A percentile compares a stretch with the other conserved stretches of the same genome.
Conservation (phyloP, 306 rosid species). For the Quercus gilva region DNA sequence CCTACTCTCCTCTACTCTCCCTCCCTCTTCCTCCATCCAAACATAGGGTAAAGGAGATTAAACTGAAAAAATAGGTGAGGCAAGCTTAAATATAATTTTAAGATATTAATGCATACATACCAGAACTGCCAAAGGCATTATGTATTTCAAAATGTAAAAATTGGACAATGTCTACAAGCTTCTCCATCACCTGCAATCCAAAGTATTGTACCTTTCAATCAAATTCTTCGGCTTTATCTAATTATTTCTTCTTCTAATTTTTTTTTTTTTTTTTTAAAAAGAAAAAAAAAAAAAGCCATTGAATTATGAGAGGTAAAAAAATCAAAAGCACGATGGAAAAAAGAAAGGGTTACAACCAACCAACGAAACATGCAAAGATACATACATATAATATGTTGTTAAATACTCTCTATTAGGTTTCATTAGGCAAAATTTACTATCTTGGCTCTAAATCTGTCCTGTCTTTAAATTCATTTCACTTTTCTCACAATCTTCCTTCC, state of each 20-base stretch:
- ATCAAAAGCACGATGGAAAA: background rate
- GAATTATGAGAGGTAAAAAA: background rate
- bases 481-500: too few species aligned
- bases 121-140: conserved; percentile 50
- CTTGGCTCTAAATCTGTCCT: background rate
- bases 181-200: conserved; percentile 77
- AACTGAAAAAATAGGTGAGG: background rate
- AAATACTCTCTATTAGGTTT: background rate
- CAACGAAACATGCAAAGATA: background rate
- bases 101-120: conserved; percentile 36
- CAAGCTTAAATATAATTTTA: conserved; percentile 8
- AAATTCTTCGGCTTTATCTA: background rate
- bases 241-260: background rate
- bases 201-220: conserved; percentile 19
- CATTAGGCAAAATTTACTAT: background rate
- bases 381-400: background rate
- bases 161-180: conserved; percentile 79
- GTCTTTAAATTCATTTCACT: too few species aligned
- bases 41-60: too few species aligned
- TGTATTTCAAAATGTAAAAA: conserved; percentile 71
- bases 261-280: background rate
- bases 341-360: background rate
- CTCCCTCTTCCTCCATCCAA: too few species aligned
- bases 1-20: too few species aligned
- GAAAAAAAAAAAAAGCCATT: background rate